Evolutionary conservation across 1,139 yeast genomes (phyloP).

Genomic region (Yamadazyma epiphylla): DNA sequence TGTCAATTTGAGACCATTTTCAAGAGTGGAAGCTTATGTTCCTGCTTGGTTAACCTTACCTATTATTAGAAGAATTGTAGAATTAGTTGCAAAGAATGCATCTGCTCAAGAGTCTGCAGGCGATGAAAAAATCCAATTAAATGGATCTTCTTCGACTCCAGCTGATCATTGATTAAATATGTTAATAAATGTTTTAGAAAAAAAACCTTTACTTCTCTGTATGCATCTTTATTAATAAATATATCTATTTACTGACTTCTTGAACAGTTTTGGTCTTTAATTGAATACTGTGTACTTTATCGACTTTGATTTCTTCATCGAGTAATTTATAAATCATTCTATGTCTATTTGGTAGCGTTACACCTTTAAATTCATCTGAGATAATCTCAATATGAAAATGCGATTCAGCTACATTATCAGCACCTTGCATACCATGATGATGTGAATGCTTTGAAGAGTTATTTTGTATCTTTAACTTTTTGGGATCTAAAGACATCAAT

Average conservation of each 20-base stretch:
- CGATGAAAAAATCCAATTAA: slow-evolving; percentile 8
- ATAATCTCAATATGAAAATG: slow-evolving; percentile 77
- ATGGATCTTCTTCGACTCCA: no score
- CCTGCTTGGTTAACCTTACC: slow-evolving; percentile 95
- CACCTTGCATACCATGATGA: slow-evolving; percentile 79
- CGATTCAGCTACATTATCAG: slow-evolving; percentile 72
- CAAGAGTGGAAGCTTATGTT: slow-evolving; percentile 90
- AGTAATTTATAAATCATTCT: slow-evolving; percentile 67
- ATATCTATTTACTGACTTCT: slow-evolving; percentile 40
- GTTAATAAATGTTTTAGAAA: slow-evolving; percentile 2
- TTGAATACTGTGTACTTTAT: slow-evolving; percentile 88
- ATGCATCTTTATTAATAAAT: no score
- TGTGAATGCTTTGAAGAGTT: slow-evolving; percentile 89
- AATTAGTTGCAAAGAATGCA: slow-evolving; percentile 83
- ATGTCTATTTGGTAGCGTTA: slow-evolving; percentile 72
- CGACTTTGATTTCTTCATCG: slow-evolving; percentile 64
- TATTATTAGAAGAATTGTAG: slow-evolving; percentile 81
- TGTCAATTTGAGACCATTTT: slow-evolving; percentile 79
- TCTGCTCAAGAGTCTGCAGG: slow-evolving; percentile 35
- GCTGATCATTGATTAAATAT: no score
- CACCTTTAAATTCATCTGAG: slow-evolving; percentile 65
- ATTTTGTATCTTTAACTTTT: slow-evolving; percentile 56
- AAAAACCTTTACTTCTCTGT: no score
- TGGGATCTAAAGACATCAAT: slow-evolving; percentile 40
- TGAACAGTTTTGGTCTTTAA: slow-evolving; percentile 74